Base-by-base conservation (phyloP, 768 basidiomycete genomes). In the Pisolithus tinctorius region DNA sequence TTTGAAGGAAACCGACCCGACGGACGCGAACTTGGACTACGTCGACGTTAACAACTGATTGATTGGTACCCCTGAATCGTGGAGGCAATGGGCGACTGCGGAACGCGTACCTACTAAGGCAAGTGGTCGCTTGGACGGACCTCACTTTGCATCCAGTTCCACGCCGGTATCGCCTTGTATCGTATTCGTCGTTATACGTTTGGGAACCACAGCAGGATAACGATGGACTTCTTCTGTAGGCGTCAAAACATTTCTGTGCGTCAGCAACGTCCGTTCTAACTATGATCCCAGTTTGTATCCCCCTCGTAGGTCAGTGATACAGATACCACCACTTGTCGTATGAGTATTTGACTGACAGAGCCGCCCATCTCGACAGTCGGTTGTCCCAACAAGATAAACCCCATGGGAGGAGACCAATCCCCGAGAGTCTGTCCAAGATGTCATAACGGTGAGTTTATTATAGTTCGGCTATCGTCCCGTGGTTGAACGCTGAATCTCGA, bases 351-450 rank as follows among this genome's bases (percentile, higher is more conserved):
- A 52, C 47, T 56, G 37, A 58, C 50, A 23, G 41, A 55, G 41
- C 6, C 7, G 26, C 13, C 9, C 5, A 20, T n/a, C 31, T 27
- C 47, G 8, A 13, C 57, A 89, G 87, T 86, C 59, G 86, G 86
- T 41, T 84, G 83, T 64, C 75, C 78, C 48, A 81, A 79, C 30
- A 79, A 69, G 55, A 60, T 85, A 54, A 80, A 78, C 55, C 74
- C 81, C 9, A 34, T 14, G 31, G 74, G 81, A 27, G 78, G 77
- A 23, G 70, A 78, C 47, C 72, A 74, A 48, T 74, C 70, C 8
- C 65, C 79, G 20, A 74, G 80, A 47, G 60, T 84, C 47, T 89
- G 87, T 60, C 87, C 87, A 14, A 74, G 78, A 47, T 89, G 87
- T 58, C 74, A 86, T 62, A 88, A 89, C 53, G 77, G 86, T 84